Percentiles rank a stretch among this genome's conserved stretches.
Conservation (phyloP, 805 yeast genomes). For the Priceomyces medius region DNA sequence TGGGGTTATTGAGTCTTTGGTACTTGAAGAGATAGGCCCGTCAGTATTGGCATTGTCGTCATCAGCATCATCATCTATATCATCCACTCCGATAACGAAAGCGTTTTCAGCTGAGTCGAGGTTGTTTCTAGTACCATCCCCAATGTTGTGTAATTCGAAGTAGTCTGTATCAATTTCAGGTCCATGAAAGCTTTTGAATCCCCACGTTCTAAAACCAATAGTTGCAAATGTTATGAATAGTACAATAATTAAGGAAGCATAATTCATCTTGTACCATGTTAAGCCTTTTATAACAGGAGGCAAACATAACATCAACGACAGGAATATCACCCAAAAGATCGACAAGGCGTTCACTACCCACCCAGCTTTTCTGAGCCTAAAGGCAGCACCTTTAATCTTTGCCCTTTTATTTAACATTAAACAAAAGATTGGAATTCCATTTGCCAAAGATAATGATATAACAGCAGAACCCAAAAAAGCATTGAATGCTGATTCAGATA, state of each 20-base stretch:
- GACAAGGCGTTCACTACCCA: slow-evolving; percentile 61
- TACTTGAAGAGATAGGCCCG: not conserved
- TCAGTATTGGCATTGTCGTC: not conserved
- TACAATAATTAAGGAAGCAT: slow-evolving; percentile 63
- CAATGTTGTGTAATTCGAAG: slow-evolving; percentile 35
- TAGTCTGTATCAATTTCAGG: slow-evolving; percentile 54
- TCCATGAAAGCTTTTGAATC: slow-evolving; percentile 58
- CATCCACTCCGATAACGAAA: slow-evolving; percentile 16
- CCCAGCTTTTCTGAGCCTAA: slow-evolving; percentile 62
- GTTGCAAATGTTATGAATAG: slow-evolving; percentile 47
- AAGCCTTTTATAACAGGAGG: slow-evolving; percentile 58
- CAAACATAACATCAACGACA: slow-evolving; percentile 62
- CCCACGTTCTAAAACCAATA: slow-evolving; percentile 61
- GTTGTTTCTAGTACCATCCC: slow-evolving; percentile 17
- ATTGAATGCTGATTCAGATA: slow-evolving; percentile 74
- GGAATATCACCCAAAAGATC: slow-evolving; percentile 57
- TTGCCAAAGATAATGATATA: slow-evolving; percentile 68
- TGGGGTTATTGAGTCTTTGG: not conserved
- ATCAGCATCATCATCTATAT: slow-evolving; percentile 14
- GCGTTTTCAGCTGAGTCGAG: slow-evolving; percentile 8
- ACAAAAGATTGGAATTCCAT: slow-evolving; percentile 72
- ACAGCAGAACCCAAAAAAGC: slow-evolving; percentile 86
- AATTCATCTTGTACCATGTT: slow-evolving; percentile 50
- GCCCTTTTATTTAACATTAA: slow-evolving; percentile 57
- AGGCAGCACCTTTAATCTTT: slow-evolving; percentile 66